Conservation (phyloP, 2,329 filamentous ascomycete genomes). For the Furcasterigmium furcatum region DNA sequence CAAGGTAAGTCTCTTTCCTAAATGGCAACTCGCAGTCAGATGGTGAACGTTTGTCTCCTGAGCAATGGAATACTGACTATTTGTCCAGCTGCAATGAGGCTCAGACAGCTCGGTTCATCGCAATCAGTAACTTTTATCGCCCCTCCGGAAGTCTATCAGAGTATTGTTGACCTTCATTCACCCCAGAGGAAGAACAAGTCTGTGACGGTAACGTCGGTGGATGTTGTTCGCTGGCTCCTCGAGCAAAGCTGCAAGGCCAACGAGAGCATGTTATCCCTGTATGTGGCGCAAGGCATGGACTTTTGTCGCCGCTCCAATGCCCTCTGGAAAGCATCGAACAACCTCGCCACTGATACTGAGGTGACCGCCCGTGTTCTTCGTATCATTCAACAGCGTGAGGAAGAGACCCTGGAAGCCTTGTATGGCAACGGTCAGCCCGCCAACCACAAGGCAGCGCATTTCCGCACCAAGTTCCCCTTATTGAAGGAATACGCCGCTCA, state of each 20-base stretch:
- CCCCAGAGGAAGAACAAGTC: no score
- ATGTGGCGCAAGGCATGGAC: slow-evolving; percentile 57
- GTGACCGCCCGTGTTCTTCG: slow-evolving; percentile 28
- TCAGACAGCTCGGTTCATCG: slow-evolving; percentile 53
- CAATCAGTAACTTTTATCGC: slow-evolving; percentile 55
- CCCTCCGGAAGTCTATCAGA: slow-evolving; percentile 59
- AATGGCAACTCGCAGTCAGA: background rate
- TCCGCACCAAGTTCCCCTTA: slow-evolving; percentile 21
- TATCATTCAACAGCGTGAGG: slow-evolving; percentile 47
- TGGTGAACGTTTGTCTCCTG: no score
- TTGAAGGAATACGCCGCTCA: no score
- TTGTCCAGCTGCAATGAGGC: slow-evolving; percentile 57
- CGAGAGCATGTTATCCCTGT: slow-evolving; percentile 56
- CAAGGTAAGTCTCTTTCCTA: slow-evolving; percentile 40
- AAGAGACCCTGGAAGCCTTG: slow-evolving; percentile 53
- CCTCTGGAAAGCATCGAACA: slow-evolving; percentile 33
- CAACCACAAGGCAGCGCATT: slow-evolving; percentile 27
- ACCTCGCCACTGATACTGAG: slow-evolving; percentile 25
- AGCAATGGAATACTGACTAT: slow-evolving; percentile 1
- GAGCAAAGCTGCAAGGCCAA: slow-evolving; percentile 59
- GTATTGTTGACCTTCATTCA: slow-evolving; percentile 56
- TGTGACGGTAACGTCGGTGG: no score
- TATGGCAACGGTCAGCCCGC: slow-evolving; percentile 34
- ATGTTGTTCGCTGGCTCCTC: slow-evolving; percentile 66
- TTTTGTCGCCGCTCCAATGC: slow-evolving; percentile 56